Percentiles rank a stretch among this genome's conserved stretches.
Evolutionary conservation across 371 early-diverging fungal species (phyloP).

Genomic region (Fennellomyces sp.): DNA sequence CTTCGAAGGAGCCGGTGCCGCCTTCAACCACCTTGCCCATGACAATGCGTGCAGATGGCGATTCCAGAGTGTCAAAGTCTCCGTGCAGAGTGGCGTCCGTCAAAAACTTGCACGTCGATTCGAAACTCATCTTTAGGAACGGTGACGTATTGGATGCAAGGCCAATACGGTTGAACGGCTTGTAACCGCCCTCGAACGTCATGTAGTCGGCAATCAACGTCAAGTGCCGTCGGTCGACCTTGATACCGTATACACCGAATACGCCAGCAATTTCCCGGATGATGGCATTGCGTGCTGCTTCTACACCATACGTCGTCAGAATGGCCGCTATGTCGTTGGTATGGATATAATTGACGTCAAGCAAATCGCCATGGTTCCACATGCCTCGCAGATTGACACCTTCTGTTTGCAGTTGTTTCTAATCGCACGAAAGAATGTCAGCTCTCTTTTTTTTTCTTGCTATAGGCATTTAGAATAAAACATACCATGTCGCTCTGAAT

Average conservation of each 20-base stretch:
- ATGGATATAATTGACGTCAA: slow-evolving; percentile 87
- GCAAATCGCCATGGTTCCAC: slow-evolving; percentile 78
- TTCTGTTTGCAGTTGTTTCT: slow-evolving; percentile 79
- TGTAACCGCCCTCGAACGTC: slow-evolving; percentile 98
- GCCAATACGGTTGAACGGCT: slow-evolving; percentile 96
- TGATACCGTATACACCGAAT: slow-evolving; percentile 98
- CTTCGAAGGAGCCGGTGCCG: slow-evolving; percentile 96
- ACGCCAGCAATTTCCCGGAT: slow-evolving; percentile 96
- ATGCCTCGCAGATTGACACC: slow-evolving; percentile 93
- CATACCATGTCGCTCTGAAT: slow-evolving; percentile 75
- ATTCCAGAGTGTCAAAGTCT: slow-evolving; percentile 87
- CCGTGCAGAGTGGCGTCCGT: slow-evolving; percentile 88
- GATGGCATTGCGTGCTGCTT: slow-evolving; percentile 96
- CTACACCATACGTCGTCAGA: slow-evolving; percentile 96
- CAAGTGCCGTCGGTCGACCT: slow-evolving; percentile 96
- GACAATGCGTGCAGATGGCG: slow-evolving; percentile 92
- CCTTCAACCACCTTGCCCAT: slow-evolving; percentile 92
- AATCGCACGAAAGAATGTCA: slow-evolving; percentile 11
- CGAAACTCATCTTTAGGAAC: slow-evolving; percentile 97
- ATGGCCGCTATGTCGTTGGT: slow-evolving; percentile 98
- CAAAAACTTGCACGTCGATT: slow-evolving; percentile 94
- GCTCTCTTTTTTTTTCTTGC: neutral
- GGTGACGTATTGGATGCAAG: slow-evolving; percentile 92
- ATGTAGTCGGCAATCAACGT: slow-evolving; percentile 99
- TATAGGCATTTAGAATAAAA: slow-evolving; percentile 4